Evolutionary conservation across 1,284 basidiomycete genomes (phyloP).

Genomic region (Pascua sp.): DNA sequence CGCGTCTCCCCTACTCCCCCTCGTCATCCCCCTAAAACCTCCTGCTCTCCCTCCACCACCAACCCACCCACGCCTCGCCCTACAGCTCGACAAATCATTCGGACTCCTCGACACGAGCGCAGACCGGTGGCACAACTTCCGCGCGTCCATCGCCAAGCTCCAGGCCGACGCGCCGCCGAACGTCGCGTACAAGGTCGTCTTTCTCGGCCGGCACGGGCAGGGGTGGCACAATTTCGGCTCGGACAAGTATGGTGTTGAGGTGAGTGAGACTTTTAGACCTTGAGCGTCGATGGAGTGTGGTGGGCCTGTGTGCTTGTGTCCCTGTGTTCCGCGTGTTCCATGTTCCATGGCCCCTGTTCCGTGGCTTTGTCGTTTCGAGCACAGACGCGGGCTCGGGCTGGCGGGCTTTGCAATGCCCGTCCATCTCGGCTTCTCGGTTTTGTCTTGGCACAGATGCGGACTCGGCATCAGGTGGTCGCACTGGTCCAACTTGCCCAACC

Average conservation of each 20-base stretch:
- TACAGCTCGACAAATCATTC: conserved; percentile 37
- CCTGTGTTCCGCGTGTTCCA: neutral
- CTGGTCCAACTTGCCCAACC: neutral
- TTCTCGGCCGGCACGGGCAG: conserved; percentile 48
- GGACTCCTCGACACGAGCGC: conserved; percentile 39
- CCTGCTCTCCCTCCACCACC: neutral
- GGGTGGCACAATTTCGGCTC: conserved; percentile 57
- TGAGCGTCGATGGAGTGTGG: too few relatives aligned
- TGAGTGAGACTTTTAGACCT: conserved; percentile 35
- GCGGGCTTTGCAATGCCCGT: too few relatives aligned
- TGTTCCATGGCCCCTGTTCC: neutral
- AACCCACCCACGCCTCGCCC: neutral
- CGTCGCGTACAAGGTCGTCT: conserved; percentile 47
- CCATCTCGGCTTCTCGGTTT: neutral
- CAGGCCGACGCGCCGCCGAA: conserved; percentile 33
- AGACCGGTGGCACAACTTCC: conserved; percentile 44
- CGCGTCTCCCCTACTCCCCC: neutral
- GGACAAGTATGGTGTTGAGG: conserved; percentile 63
- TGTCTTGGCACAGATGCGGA: neutral
- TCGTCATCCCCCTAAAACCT: neutral
- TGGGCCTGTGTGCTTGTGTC: too few relatives aligned
- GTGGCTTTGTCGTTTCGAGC: too few relatives aligned
- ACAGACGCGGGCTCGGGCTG: too few relatives aligned
- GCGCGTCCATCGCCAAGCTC: conserved; percentile 27
- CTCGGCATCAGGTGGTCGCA: too few relatives aligned